Evolutionary conservation across 2,329 filamentous ascomycete genomes (phyloP).

Genomic region (Colletotrichum incanum): DNA sequence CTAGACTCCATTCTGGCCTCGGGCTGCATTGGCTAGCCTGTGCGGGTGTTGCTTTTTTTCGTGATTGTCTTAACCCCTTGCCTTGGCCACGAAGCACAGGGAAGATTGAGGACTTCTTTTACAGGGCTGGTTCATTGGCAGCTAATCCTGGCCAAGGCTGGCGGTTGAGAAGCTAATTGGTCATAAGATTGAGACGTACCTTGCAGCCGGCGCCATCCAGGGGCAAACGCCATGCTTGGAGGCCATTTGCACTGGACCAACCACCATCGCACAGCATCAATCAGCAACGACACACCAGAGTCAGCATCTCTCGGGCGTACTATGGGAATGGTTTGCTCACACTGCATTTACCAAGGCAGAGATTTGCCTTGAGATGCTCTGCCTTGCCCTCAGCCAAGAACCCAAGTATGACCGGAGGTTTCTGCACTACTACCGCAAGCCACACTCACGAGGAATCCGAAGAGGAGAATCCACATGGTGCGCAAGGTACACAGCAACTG

Average conservation of each 20-base stretch:
- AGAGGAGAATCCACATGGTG: not conserved
- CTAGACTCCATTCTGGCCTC: not conserved
- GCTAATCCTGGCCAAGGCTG: constrained; percentile 10
- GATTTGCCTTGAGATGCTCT: not conserved
- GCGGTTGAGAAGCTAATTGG: constrained; percentile 33
- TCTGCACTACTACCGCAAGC: not conserved
- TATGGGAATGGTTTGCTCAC: no score
- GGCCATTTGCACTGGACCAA: not conserved
- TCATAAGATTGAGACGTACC: not conserved
- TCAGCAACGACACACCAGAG: not conserved
- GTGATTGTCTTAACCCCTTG: not conserved
- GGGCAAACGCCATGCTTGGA: constrained; percentile 14
- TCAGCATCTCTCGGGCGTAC: no score
- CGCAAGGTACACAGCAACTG: not conserved
- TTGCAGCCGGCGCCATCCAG: constrained; percentile 23
- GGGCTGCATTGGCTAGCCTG: not conserved
- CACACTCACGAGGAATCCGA: not conserved
- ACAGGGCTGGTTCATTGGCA: not conserved
- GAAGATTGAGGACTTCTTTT: not conserved
- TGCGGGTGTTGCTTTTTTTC: not conserved
- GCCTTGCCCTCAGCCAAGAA: not conserved
- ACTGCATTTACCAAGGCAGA: not conserved
- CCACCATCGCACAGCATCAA: not conserved
- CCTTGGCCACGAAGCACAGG: not conserved
- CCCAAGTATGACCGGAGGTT: not conserved